Evolutionary conservation across 768 basidiomycete species (phyloP).

Genomic region (Termitomyces sp.): DNA sequence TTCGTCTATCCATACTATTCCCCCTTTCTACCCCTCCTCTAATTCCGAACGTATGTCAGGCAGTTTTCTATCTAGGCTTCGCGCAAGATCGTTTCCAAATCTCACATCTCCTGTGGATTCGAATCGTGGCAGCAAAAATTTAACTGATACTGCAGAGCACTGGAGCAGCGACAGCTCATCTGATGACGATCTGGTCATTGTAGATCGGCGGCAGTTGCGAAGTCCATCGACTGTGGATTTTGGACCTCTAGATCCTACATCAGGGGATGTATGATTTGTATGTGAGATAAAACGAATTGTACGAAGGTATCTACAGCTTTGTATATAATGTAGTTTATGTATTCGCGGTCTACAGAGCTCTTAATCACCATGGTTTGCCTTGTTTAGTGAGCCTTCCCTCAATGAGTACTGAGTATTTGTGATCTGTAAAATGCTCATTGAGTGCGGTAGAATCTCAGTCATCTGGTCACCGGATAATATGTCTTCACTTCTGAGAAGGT

Average conservation of each 20-base stretch:
- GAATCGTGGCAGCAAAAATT: constrained; percentile 15
- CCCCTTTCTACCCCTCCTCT: neutral
- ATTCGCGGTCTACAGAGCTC: neutral
- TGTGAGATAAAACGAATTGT: neutral
- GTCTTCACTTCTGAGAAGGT: too few relatives aligned
- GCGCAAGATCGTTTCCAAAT: constrained; percentile 39
- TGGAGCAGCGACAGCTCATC: constrained; percentile 65
- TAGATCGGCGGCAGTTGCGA: constrained; percentile 13
- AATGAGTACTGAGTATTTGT: neutral
- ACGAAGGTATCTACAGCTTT: neutral
- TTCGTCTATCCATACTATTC: neutral
- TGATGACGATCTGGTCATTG: constrained; percentile 30
- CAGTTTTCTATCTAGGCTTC: constrained; percentile 36
- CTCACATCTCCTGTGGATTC: constrained; percentile 27
- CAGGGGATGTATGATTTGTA: constrained; percentile 1
- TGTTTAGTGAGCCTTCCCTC: neutral
- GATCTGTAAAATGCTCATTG: neutral
- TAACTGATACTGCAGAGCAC: constrained; percentile 24
- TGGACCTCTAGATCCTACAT: neutral
- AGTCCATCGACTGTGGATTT: constrained; percentile 1
- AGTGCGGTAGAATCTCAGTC: too few relatives aligned
- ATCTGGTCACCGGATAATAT: too few relatives aligned
- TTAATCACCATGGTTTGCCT: neutral
- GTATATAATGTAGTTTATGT: neutral
- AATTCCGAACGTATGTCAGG: constrained; percentile 16